Evolutionary conservation across 345 rosid genomes (phyloP), one percentile per base, ranked within the genome.

Genomic region (Rhodamnia argentea): DNA sequence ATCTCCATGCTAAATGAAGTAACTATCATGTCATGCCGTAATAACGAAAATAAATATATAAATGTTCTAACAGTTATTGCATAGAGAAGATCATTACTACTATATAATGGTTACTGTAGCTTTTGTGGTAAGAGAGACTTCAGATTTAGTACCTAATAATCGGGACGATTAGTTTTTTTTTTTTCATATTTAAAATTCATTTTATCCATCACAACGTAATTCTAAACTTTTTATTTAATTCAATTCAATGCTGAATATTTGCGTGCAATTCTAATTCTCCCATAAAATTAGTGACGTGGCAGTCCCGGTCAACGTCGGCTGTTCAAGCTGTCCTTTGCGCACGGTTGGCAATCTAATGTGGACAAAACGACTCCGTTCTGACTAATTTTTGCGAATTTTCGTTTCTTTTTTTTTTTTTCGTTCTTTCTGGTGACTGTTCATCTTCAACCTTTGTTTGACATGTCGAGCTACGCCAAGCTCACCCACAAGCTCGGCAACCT

Each of bases 391-490:
- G 16, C 6, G 56, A 53, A 53, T 16, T 16, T 53, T 53, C 8
- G 50, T 42, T 42, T 42, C 1, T 1, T 47, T 47, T 47, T 1
- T 13, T 52, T 52, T 14, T 10, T 13, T 52, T 52, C 15, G 22
- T 55, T 55, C 10, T 20, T 55, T 55, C 23, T 55, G 10, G 10
- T 20, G 24, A 55, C 58, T 20, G 24, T 55, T 55, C 58, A 55
- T 55, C 22, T 53, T 53, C 56, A n/a, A 59, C 37, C 74, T 60
- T 60, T 60, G 37, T 6, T 60, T 13, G 95, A 94, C 88, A 83
- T 94, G 52, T 87, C 91, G 52, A 57, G 90, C 12, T 87, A 91
- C 92, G 92, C 97, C 75, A 94, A 93, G 87, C 96, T 95, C 91
- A 89, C 90, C 47, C 95, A 93, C 83, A 91, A 86, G 85, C 91